These are phyloP conservation scores for Zygotorulaspora danielsina DNA, from an alignment of 805 yeast genomes.

Conservation along the genomic window DNA sequence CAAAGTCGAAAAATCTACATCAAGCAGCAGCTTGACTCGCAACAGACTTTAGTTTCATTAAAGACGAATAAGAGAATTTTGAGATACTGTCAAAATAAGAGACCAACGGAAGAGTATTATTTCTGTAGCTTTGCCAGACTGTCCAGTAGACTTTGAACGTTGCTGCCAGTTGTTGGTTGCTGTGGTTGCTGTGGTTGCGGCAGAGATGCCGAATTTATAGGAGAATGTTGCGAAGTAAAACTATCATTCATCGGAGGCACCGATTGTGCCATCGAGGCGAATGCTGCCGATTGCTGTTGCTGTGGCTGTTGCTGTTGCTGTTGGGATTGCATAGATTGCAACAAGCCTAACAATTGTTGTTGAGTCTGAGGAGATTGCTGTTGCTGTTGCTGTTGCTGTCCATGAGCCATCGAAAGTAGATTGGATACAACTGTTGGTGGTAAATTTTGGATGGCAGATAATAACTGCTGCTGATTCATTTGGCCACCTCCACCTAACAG, in stretches of 20 bases:
- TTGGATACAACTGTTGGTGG: slow-evolving; percentile 36
- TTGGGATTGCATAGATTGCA: slow-evolving; percentile 34
- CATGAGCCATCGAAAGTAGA: slow-evolving; percentile 33
- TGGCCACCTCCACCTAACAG: slow-evolving; percentile 24
- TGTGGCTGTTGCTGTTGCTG: slow-evolving; percentile 19
- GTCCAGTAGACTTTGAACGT: slow-evolving; percentile 39
- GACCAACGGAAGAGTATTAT: slow-evolving; percentile 10
- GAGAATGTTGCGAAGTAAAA: slow-evolving; percentile 14
- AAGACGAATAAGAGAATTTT: background rate
- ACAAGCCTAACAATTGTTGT: slow-evolving; percentile 30
- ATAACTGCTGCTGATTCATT: slow-evolving; percentile 33
- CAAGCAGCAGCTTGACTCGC: background rate
- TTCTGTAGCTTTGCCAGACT: slow-evolving; percentile 38
- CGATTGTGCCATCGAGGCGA: slow-evolving; percentile 15
- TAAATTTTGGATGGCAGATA: slow-evolving; percentile 34
- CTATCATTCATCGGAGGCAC: slow-evolving; percentile 14
- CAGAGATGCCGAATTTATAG: slow-evolving; percentile 14
- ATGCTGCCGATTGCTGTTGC: slow-evolving; percentile 20
- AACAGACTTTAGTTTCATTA: background rate
- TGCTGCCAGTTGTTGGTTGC: slow-evolving; percentile 29
- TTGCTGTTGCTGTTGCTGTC: slow-evolving; percentile 32
- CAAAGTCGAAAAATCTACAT: background rate
- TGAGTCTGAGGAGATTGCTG: slow-evolving; percentile 21
- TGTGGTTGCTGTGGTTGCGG: slow-evolving; percentile 20
- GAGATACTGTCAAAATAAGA: slow-evolving; percentile 8